Evolutionary conservation across 345 rosid species (phyloP).

Genomic region (Syzygium jambos): DNA sequence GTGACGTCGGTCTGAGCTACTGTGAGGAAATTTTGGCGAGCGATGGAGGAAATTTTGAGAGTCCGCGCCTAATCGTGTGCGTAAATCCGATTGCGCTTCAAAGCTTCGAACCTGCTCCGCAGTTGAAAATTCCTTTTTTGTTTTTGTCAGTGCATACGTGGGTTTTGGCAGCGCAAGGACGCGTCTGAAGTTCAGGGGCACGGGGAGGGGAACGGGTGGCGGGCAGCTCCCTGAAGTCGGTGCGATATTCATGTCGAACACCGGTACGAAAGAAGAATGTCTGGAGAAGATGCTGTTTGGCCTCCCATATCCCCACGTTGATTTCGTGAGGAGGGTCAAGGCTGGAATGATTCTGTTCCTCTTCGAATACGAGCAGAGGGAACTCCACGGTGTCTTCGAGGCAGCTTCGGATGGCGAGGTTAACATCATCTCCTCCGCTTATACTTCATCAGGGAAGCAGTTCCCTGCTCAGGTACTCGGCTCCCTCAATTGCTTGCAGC

Average conservation of each 20-base stretch:
- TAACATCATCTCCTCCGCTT: conserved; percentile 51
- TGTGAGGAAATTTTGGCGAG: background rate
- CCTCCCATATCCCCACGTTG: conserved; percentile 30
- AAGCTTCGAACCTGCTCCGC: background rate
- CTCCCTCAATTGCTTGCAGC: background rate
- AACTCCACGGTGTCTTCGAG: conserved; percentile 61
- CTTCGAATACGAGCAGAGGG: conserved; percentile 54
- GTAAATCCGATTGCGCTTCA: background rate
- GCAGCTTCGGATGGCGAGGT: conserved; percentile 52
- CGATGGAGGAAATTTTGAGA: background rate
- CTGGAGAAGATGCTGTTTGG: conserved; percentile 39
- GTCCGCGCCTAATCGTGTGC: background rate
- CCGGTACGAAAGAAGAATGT: conserved; percentile 35
- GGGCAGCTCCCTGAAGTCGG: conserved; percentile 6
- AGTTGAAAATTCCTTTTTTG: background rate
- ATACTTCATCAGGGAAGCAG: conserved; percentile 44
- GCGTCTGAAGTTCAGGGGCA: background rate
- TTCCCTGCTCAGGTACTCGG: conserved; percentile 66
- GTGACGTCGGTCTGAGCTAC: background rate
- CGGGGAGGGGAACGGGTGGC: background rate
- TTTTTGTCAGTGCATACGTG: background rate
- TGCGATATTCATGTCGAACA: conserved; percentile 69
- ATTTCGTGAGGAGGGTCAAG: conserved; percentile 54
- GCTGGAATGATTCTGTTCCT: conserved; percentile 66
- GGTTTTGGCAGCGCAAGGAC: background rate